Conservation (phyloP, 108 stramenopile species). For the Discostella pseudostelligera region DNA sequence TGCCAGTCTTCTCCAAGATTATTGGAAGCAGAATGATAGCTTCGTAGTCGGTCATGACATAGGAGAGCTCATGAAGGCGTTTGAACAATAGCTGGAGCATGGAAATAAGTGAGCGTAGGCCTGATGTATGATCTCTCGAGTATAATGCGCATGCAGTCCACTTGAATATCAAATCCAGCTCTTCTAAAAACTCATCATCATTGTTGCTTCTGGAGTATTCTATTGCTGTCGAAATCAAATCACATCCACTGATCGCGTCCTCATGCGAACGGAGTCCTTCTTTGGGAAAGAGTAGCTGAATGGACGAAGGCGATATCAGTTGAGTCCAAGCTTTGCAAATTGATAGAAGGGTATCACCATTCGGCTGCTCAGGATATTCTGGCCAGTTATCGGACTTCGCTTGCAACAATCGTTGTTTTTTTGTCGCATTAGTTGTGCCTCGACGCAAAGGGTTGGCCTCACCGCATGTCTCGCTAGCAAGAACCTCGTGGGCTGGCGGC, state of each 20-base stretch:
- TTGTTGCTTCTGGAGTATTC: conserved; percentile 43
- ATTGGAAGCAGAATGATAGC: conserved; percentile 62
- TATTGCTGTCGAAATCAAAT: conserved; percentile 58
- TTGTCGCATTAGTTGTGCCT: conserved; percentile 27
- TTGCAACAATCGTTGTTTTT: conserved; percentile 22
- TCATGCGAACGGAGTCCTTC: conserved; percentile 74
- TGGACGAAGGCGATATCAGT: conserved; percentile 46
- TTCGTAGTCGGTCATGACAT: conserved; percentile 53
- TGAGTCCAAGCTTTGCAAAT: conserved; percentile 72
- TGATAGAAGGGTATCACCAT: conserved; percentile 31
- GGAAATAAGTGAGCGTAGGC: conserved; percentile 62
- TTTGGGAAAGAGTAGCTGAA: conserved; percentile 62
- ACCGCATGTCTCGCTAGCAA: background rate
- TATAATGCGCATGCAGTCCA: conserved; percentile 72
- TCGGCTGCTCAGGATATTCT: conserved; percentile 84
- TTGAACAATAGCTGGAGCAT: conserved; percentile 43
- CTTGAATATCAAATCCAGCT: conserved; percentile 76
- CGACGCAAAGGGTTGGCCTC: conserved; percentile 32
- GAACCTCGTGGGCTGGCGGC: background rate
- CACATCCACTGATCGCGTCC: conserved; percentile 66
- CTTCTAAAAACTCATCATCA: conserved; percentile 51
- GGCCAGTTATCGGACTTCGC: conserved; percentile 59
- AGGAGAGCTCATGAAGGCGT: conserved; percentile 52
- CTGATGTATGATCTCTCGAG: conserved; percentile 73
- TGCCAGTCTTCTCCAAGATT: conserved; percentile 77